These are phyloP conservation scores for Oldenlandia corymbosa DNA, from an alignment of 257 asterid species.

Conservation along the genomic window DNA sequence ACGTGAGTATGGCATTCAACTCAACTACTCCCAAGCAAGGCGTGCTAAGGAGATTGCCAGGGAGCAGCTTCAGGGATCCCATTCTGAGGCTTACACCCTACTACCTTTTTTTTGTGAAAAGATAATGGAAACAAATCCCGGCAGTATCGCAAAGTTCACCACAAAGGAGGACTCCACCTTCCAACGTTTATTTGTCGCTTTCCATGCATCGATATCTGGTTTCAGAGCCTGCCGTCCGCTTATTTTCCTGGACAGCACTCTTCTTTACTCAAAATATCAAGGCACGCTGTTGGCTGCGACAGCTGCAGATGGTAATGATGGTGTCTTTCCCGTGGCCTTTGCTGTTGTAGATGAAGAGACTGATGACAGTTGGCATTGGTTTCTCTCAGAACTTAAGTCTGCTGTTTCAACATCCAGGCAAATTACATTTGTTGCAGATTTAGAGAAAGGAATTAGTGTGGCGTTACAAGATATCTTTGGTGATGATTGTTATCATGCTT, in stretches of 20 bases:
- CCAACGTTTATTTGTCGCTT: constrained; percentile 72
- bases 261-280: constrained; percentile 91
- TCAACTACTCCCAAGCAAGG: constrained; percentile 97
- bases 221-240: constrained; percentile 90
- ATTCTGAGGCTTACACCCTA: constrained; percentile 84
- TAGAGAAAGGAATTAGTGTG: constrained; percentile 75
- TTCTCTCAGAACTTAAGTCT: constrained; percentile 71
- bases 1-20: constrained; percentile 96
- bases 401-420: constrained; percentile 66
- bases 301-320: constrained; percentile 90
- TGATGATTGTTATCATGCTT: constrained; percentile 77
- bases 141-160: constrained; percentile 72
- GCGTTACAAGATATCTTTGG: constrained; percentile 70
- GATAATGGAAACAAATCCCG: constrained; percentile 90
- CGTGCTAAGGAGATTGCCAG: constrained; percentile 98
- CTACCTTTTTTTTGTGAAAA: constrained; percentile 79
- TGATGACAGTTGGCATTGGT: constrained; percentile 93
- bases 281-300: constrained; percentile 87
- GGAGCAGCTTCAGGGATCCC: constrained; percentile 98
- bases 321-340: constrained; percentile 86
- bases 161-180: constrained; percentile 95
- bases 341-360: constrained; percentile 96
- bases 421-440: constrained; percentile 85
- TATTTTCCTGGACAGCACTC: constrained; percentile 83
- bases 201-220: constrained; percentile 85